A percentile compares a stretch with the other conserved stretches of the same genome.
Conservation (phyloP, 495 filamentous ascomycete species). For the Parathielavia hyrcaniae region DNA sequence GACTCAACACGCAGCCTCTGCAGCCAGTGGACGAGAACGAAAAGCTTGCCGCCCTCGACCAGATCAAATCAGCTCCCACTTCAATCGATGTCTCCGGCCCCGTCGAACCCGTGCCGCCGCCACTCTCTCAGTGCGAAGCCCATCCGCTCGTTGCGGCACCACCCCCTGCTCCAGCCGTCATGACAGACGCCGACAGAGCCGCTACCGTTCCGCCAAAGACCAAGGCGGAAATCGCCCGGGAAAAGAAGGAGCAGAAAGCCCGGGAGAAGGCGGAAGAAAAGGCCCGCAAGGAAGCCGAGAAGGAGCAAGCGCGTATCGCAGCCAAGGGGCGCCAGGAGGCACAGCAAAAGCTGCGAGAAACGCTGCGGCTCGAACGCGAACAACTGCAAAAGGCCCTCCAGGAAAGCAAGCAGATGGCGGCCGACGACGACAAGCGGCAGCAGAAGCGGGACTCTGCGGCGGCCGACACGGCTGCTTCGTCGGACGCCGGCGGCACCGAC, state of each 20-base stretch:
- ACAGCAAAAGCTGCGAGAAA: conserved; percentile 30
- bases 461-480: not conserved
- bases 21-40: conserved; percentile 46
- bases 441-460: conserved; percentile 30
- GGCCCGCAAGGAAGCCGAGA: conserved; percentile 60
- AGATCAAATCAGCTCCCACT: conserved; percentile 55
- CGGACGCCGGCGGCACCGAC: not conserved
- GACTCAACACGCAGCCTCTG: conserved; percentile 37
- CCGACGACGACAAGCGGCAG: conserved; percentile 36
- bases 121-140: conserved; percentile 29
- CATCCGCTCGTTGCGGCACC: conserved; percentile 29
- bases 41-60: conserved; percentile 49
- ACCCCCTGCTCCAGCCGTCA: conserved; percentile 28
- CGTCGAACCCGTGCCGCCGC: conserved; percentile 2
- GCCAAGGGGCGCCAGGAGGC: conserved; percentile 41
- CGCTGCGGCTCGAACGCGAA: conserved; percentile 34
- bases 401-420: conserved; percentile 41
- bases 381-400: conserved; percentile 38
- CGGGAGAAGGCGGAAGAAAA: conserved; percentile 62
- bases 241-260: conserved; percentile 48
- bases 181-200: conserved; percentile 26
- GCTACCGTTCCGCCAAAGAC: conserved; percentile 38
- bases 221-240: conserved; percentile 49
- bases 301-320: conserved; percentile 59
- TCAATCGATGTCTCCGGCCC: conserved; percentile 21